These are phyloP conservation scores for Epicoccum nigrum DNA, from an alignment of 2,329 filamentous ascomycete genomes.

Conservation along the genomic window DNA sequence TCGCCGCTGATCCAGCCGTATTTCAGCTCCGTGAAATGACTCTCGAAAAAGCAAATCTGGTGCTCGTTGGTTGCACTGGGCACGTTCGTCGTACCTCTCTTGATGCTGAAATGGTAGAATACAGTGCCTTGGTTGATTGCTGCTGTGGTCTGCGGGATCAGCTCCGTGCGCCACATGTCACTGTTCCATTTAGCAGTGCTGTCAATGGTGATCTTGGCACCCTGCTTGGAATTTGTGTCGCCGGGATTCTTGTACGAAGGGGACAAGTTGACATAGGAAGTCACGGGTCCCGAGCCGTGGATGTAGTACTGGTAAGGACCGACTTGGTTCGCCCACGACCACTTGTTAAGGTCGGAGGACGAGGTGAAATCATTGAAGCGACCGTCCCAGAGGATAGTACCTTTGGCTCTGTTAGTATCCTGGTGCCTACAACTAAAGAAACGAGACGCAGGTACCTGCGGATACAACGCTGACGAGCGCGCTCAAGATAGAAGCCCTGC, in stretches of 20 bases:
- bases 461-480: constrained; percentile 43
- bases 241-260: constrained; percentile 68
- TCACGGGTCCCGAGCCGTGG: constrained; percentile 64
- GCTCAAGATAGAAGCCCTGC: constrained; percentile 35
- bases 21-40: constrained; percentile 77
- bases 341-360: constrained; percentile 62
- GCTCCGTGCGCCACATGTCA: constrained; percentile 75
- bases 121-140: constrained; percentile 70
- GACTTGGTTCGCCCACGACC: constrained; percentile 72
- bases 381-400: constrained; percentile 67
- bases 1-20: constrained; percentile 64
- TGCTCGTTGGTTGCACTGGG: constrained; percentile 70
- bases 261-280: constrained; percentile 67
- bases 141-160: constrained; percentile 72
- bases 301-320: constrained; percentile 79
- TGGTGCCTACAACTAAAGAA: neutral
- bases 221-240: constrained; percentile 66
- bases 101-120: constrained; percentile 75
- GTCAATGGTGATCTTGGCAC: constrained; percentile 71
- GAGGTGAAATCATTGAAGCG: constrained; percentile 66
- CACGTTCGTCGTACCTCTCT: constrained; percentile 63
- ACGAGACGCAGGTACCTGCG: constrained; percentile 27
- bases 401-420: constrained; percentile 31
- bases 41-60: constrained; percentile 69
- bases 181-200: constrained; percentile 72